A percentile compares a stretch with the other conserved stretches of the same genome.
Conservation (phyloP, 2,329 filamentous ascomycete genomes). For the Apiospora hydei region DNA sequence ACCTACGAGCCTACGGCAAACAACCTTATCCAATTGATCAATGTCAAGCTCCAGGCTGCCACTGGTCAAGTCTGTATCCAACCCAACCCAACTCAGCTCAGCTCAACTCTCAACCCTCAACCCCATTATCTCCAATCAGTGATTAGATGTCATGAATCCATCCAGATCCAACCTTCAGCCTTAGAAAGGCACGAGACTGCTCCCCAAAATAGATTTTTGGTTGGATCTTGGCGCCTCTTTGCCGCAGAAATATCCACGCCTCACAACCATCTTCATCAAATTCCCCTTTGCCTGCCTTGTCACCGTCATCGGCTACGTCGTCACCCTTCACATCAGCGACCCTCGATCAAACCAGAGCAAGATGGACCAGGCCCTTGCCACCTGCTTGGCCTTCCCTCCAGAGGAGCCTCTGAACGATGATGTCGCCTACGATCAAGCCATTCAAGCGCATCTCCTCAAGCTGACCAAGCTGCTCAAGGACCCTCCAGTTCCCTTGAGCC, state of each 20-base stretch:
- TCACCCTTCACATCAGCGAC: not conserved
- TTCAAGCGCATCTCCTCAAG: slow-evolving; percentile 47
- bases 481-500: slow-evolving; percentile 41
- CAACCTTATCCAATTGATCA: not conserved
- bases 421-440: slow-evolving; percentile 49
- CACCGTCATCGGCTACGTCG: not conserved
- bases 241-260: not conserved
- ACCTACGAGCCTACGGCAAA: not conserved
- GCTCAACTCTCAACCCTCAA: not conserved
- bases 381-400: slow-evolving; percentile 53
- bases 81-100: not conserved
- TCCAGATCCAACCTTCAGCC: not conserved
- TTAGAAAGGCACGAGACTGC: slow-evolving; percentile 3
- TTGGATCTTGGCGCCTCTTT: not conserved
- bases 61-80: not conserved
- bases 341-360: slow-evolving; percentile 18
- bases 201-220: not conserved
- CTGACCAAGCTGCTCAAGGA: slow-evolving; percentile 49
- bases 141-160: not conserved
- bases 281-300: not conserved
- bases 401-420: slow-evolving; percentile 37
- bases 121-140: not conserved
- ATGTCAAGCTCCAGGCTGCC: not conserved
- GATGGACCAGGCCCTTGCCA: slow-evolving; percentile 48
- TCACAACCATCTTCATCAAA: not conserved